Evolutionary conservation across 495 filamentous ascomycete genomes (phyloP).

Genomic region (Penicillium odoratum): DNA sequence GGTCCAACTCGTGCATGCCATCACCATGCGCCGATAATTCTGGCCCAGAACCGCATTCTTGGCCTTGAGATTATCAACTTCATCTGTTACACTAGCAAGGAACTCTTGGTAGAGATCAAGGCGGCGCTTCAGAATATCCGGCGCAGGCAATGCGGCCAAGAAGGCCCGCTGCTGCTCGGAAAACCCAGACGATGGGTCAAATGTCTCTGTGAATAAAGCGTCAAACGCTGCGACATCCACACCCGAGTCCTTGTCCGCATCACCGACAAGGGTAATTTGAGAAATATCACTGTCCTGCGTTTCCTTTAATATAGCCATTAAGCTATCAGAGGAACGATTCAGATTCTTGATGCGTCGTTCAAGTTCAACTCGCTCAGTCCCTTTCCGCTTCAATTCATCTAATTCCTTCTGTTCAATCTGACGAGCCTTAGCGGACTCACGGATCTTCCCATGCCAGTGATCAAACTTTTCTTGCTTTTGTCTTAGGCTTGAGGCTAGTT

Average conservation of each 20-base stretch:
- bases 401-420: constrained; percentile 71
- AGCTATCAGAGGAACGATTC: constrained; percentile 51
- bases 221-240: constrained; percentile 43
- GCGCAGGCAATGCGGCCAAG: constrained; percentile 30
- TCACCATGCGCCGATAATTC: constrained; percentile 51
- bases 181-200: constrained; percentile 39
- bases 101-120: constrained; percentile 36
- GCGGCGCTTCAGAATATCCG: constrained; percentile 30
- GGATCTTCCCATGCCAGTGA: constrained; percentile 70
- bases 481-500: constrained; percentile 72
- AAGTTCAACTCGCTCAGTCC: constrained; percentile 57
- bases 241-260: constrained; percentile 55
- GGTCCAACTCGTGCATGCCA: constrained; percentile 49
- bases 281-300: constrained; percentile 32
- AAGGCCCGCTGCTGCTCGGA: constrained; percentile 39
- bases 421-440: constrained; percentile 74
- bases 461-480: constrained; percentile 82
- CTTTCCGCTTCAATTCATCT: constrained; percentile 61
- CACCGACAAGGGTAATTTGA: constrained; percentile 41
- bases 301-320: constrained; percentile 39
- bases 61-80: constrained; percentile 41
- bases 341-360: constrained; percentile 64
- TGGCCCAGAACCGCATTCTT: constrained; percentile 48
- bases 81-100: constrained; percentile 36
- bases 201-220: constrained; percentile 34